These are phyloP conservation scores for Phytophthora constricta DNA, from an alignment of 352 stramenopile genomes.

Conservation along the genomic window DNA sequence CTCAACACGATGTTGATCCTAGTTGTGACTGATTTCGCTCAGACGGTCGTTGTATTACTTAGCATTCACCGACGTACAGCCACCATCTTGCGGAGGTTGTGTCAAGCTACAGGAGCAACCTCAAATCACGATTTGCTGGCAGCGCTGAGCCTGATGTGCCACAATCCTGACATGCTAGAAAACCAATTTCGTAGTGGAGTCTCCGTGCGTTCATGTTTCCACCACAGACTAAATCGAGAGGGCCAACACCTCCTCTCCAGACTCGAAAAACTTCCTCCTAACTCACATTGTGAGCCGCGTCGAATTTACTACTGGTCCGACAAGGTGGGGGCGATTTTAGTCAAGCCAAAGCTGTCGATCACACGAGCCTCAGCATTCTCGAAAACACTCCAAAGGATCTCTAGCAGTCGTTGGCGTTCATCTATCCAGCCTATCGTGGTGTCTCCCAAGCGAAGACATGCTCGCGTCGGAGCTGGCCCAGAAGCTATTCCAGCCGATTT, in stretches of 20 bases:
- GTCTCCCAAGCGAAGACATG: background rate
- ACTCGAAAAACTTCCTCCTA: constrained; percentile 5
- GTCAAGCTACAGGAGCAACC: background rate
- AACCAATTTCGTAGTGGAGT: background rate
- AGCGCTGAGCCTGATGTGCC: constrained; percentile 12
- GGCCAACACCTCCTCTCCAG: constrained; percentile 5
- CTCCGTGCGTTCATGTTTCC: constrained; percentile 12
- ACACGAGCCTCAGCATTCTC: background rate
- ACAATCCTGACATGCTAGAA: background rate
- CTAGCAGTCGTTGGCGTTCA: background rate
- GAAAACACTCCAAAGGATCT: background rate
- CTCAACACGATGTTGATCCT: constrained; percentile 10
- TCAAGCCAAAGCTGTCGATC: too few species aligned
- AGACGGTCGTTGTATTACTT: constrained; percentile 5
- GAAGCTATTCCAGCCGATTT: background rate
- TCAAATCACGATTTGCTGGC: constrained; percentile 8
- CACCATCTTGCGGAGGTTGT: background rate
- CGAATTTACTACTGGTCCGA: background rate
- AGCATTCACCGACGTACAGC: constrained; percentile 5
- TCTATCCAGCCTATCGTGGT: background rate
- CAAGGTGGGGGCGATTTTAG: background rate
- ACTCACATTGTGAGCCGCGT: background rate
- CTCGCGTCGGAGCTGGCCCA: background rate
- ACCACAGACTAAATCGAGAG: background rate
- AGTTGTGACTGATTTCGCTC: constrained; percentile 10